Evolutionary conservation across 495 filamentous ascomycete genomes (phyloP).

Genomic region (Wilcoxina mikolae): DNA sequence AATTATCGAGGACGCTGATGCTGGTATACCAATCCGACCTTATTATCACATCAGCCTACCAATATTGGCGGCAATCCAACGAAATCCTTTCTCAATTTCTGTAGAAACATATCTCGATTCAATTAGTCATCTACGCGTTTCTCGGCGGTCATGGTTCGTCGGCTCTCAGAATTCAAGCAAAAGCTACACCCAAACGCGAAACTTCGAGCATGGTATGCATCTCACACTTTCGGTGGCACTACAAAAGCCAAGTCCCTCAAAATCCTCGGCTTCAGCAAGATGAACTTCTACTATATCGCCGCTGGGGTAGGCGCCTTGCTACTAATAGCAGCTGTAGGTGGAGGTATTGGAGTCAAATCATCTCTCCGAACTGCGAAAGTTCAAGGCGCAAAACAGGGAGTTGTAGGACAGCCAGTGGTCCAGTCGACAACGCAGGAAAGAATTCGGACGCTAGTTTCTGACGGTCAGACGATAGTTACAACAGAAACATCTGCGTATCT

Average conservation of each 20-base stretch:
- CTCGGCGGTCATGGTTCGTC: constrained; percentile 2
- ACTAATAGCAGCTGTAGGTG: constrained; percentile 10
- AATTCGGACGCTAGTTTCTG: constrained; percentile 15
- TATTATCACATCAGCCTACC: background rate
- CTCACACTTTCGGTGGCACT: constrained; percentile 26
- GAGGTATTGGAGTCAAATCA: constrained; percentile 13
- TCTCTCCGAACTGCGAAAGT: constrained; percentile 10
- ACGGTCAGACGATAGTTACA: constrained; percentile 15
- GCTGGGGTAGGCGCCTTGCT: constrained; percentile 6
- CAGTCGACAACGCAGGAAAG: constrained; percentile 12
- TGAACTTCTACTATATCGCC: constrained; percentile 24
- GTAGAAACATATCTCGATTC: too few relatives aligned
- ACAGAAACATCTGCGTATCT: constrained; percentile 16
- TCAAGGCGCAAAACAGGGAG: constrained; percentile 10
- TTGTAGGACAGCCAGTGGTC: constrained; percentile 12
- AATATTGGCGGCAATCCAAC: background rate
- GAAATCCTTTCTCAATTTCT: too few relatives aligned
- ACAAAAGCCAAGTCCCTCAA: constrained; percentile 24
- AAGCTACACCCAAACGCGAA: constrained; percentile 17
- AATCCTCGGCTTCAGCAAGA: constrained; percentile 21
- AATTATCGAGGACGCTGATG: background rate
- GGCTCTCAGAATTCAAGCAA: constrained; percentile 18
- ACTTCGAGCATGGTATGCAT: constrained; percentile 19
- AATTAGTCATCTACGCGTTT: background rate
- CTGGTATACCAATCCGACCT: background rate